phyloP scores from a whole-genome alignment of 78 protist genomes.

The Protostelium mycophagum region DNA sequence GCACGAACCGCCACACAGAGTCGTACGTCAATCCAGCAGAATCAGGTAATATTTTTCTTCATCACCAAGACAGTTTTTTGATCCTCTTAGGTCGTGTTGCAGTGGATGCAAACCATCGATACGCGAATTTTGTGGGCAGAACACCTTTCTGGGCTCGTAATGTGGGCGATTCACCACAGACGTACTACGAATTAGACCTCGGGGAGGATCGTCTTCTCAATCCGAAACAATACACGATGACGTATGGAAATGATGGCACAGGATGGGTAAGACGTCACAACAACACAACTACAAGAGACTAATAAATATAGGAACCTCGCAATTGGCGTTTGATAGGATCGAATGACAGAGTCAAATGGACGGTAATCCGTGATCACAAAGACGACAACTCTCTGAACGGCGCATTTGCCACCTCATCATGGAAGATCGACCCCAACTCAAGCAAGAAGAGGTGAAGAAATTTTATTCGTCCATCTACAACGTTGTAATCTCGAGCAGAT shows the following conservation, averaged over 20 bases:
- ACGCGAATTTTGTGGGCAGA: not conserved
- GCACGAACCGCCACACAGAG: not conserved
- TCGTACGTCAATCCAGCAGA: not conserved
- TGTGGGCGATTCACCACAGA: not conserved
- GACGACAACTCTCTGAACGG: constrained; percentile 36
- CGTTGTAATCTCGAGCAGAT: too few species aligned
- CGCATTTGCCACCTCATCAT: constrained; percentile 37
- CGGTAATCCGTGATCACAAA: constrained; percentile 3
- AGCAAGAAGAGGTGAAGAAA: not conserved
- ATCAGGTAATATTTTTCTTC: not conserved
- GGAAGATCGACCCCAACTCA: constrained; percentile 23
- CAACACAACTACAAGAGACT: not conserved
- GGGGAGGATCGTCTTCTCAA: constrained; percentile 33
- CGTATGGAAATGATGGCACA: constrained; percentile 52
- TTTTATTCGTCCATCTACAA: not conserved
- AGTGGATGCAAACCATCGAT: not conserved
- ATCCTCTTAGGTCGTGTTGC: not conserved
- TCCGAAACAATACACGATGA: constrained; percentile 38
- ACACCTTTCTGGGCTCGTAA: not conserved
- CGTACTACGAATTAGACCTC: constrained; percentile 23
- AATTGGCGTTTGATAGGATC: constrained; percentile 45
- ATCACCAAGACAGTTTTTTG: not conserved
- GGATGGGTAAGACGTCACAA: constrained; percentile 34
- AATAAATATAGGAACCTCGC: constrained; percentile 20
- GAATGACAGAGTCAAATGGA: constrained; percentile 41